Evolutionary conservation across 352 stramenopile species (phyloP).

Genomic region (Globisporangium solare): DNA sequence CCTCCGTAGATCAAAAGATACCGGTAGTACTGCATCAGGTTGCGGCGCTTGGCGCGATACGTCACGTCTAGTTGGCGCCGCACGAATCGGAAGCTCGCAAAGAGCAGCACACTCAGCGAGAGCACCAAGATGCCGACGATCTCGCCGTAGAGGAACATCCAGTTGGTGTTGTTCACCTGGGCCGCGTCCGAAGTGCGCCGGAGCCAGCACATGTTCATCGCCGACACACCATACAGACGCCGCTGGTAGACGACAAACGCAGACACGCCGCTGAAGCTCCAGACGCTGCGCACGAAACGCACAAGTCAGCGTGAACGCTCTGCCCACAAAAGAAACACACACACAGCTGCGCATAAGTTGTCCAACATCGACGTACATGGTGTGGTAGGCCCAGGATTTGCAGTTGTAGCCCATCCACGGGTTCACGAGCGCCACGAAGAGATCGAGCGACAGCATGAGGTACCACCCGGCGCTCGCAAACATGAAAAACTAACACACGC

Average conservation of each 20-base stretch:
- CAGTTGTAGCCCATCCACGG: slow-evolving; percentile 86
- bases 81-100: slow-evolving; percentile 33
- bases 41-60: slow-evolving; percentile 77
- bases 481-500: slow-evolving; percentile 55
- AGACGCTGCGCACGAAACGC: slow-evolving; percentile 41
- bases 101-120: slow-evolving; percentile 63
- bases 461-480: slow-evolving; percentile 70
- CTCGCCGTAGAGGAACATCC: slow-evolving; percentile 55
- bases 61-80: slow-evolving; percentile 51
- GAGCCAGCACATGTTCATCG: slow-evolving; percentile 80
- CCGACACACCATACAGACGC: slow-evolving; percentile 53
- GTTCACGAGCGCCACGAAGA: slow-evolving; percentile 84
- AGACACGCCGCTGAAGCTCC: slow-evolving; percentile 59
- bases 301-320: background rate
- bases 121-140: slow-evolving; percentile 48
- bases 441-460: slow-evolving; percentile 78
- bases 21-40: slow-evolving; percentile 83
- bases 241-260: slow-evolving; percentile 60
- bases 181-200: slow-evolving; percentile 36
- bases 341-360: background rate
- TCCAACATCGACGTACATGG: slow-evolving; percentile 36
- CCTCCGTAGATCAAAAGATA: slow-evolving; percentile 72
- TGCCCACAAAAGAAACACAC: too few relatives aligned
- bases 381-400: slow-evolving; percentile 83
- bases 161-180: slow-evolving; percentile 56